Evolutionary conservation across 495 filamentous ascomycete genomes (phyloP), one percentile per base, ranked within the genome.

Genomic region (Talaromyces adpressus): DNA sequence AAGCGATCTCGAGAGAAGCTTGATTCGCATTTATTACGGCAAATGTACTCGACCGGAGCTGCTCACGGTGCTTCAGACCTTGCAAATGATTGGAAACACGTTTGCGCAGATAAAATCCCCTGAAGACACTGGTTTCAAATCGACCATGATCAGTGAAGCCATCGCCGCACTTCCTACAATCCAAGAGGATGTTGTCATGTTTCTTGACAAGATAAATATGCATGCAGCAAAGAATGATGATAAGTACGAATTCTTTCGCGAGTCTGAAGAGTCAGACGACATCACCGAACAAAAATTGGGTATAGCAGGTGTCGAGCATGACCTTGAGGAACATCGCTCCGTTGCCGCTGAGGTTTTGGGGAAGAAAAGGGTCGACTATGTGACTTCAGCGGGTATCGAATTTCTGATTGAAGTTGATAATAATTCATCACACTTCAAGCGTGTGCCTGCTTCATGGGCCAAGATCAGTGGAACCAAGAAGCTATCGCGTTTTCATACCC

Each of bases 11-110:
- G 94, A 99, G 71, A 90, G 92, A 66, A 92, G 89, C 56, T 75
- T 99, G 47, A 94, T 98, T 69, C 83, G 94, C 20, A 97, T 99
- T 47, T 99, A 97, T 77, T 99, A 99, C 71, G 90, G 91, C 16
- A 94, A 92, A 79, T 97, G 93, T 71, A 90, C 91, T 3, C 88
- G 95, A 0, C 91, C 93, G 4, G 95, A 98, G 73, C 85, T 99
- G 20, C 81, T 99, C 3, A 83, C 83, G 5, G 86, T 93, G 6
- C 78, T 99, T 1, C 93, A 97, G 73, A 90, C 89, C 0, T 75
- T 98, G 69, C 91, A 96, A 67, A 83, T 78, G 61, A 92, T 98
- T 52, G 81, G 91, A 1, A 84, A 82, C 62, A 87, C 91, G 64
- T 97, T 90, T 70, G 73, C 81, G 0, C 77, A 81, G 62, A 81